Conservation (phyloP, 305 asterid species). For the Solanum aculeatissimum region DNA sequence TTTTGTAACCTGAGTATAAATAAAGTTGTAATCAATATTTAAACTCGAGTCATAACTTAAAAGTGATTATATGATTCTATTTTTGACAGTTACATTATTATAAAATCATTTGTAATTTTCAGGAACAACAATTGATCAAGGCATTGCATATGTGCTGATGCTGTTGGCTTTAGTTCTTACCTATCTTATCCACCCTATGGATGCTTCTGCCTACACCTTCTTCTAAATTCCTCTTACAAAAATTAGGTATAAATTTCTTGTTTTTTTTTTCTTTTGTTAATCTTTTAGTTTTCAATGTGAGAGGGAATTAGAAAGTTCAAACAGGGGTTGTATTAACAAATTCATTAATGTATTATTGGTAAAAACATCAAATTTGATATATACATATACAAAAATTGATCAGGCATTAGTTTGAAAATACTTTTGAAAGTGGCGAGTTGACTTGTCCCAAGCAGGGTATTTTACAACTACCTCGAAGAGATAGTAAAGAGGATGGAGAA, state of each 20-base stretch:
- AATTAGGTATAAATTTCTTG: neutral
- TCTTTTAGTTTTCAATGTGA: neutral
- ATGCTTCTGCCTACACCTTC: constrained; percentile 18
- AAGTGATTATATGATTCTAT: neutral
- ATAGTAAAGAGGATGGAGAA: neutral
- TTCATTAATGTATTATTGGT: neutral
- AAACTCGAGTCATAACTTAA: neutral
- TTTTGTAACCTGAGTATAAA: too few species aligned
- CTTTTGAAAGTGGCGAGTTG: neutral
- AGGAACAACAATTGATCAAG: constrained; percentile 57
- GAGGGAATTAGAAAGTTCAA: neutral
- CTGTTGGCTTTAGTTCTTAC: constrained; percentile 51
- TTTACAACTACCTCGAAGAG: neutral
- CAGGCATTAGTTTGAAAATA: too few species aligned
- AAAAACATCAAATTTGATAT: neutral
- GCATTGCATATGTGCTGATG: constrained; percentile 53
- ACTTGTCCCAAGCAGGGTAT: neutral
- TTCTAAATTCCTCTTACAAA: neutral
- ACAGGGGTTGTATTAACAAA: neutral
- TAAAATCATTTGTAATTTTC: neutral
- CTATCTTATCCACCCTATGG: constrained; percentile 41
- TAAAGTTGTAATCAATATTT: neutral
- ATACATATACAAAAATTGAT: too few species aligned
- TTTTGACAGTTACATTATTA: neutral
- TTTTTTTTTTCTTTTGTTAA: neutral